Evolutionary conservation across 2,329 filamentous ascomycete genomes (phyloP), one percentile per base, ranked within the genome.

Genomic region (Madurella fahalii): DNA sequence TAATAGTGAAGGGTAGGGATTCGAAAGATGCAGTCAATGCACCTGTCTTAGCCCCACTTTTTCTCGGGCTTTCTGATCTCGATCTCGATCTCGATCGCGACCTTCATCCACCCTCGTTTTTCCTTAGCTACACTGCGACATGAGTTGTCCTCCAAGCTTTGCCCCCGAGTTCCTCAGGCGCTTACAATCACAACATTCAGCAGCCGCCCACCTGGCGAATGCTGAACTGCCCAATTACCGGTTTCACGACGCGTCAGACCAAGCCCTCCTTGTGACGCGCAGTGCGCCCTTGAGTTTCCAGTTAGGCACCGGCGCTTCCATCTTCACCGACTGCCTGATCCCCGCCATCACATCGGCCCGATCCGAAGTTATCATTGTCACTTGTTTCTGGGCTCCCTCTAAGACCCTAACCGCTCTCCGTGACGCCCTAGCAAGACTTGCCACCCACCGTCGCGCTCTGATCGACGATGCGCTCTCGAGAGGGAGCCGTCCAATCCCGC

Each of bases 371-470:
- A 81, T 91, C 55, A 77, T 94, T 41, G 86, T 91, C 7, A 93
- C 89, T 9, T 93, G 89, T 69, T 94, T 92, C 71, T 92, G 89
- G 88, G 84, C 89, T 0, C 73, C 74, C 0, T 92, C 88, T 0
- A 69, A 77, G 1, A 85, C 83, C 0, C 74, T 85, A 16, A 72
- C 78, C 4, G 77, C 77, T 0, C 72, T 94, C 12, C 76, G 74
- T 40, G 71, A 79, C 4, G 74, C 83, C 0, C 76, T 94, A 1
- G 69, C 76, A 13, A 73, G 74, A 49, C 76, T 94, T 9, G 88
- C 86, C 1, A 63, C 68, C 2, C 58, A 67, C 12, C 71, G 72
- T 1, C 63, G 63, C 72, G 16, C 37, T 56, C 49, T 62, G 54
- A 55, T 68, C 58, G 30, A 61, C 18, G 60, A 56, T 44, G 54